A percentile compares a stretch with the other conserved stretches of the same genome.
Conservation (phyloP, 352 stramenopile genomes). For the Globisporangium takayamanum region DNA sequence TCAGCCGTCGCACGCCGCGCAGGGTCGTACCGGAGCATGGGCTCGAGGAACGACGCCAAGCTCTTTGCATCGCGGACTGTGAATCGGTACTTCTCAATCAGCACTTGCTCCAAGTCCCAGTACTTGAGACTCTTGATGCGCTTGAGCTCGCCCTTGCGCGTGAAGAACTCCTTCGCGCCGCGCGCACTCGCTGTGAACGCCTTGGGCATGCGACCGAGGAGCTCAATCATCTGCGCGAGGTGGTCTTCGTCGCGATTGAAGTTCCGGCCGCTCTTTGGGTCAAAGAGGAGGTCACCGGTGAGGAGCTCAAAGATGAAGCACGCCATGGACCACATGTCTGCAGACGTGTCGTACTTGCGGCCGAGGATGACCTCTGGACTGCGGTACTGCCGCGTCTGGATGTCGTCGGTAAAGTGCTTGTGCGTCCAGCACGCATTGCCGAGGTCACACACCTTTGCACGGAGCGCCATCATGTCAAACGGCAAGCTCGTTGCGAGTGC, state of each 20-base stretch:
- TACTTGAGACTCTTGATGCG: conserved; percentile 98
- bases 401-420: conserved; percentile 99
- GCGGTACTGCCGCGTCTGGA: conserved; percentile 99
- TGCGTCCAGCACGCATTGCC: conserved; percentile 99
- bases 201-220: conserved; percentile 96
- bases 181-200: conserved; percentile 61
- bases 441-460: conserved; percentile 95
- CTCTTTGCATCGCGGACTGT: conserved; percentile 71
- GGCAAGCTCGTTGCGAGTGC: conserved; percentile 28
- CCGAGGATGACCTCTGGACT: conserved; percentile 97
- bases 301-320: conserved; percentile 99
- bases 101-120: conserved; percentile 94
- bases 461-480: conserved; percentile 61
- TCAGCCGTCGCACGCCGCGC: conserved; percentile 87
- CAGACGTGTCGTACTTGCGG: conserved; percentile 96
- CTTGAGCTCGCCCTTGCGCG: conserved; percentile 94
- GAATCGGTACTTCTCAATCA: conserved; percentile 97
- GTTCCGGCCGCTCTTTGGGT: conserved; percentile 90
- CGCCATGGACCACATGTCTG: conserved; percentile 98
- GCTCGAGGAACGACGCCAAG: conserved; percentile 92
- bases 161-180: conserved; percentile 96
- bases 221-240: conserved; percentile 98
- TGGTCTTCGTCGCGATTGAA: conserved; percentile 94
- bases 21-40: conserved; percentile 89
- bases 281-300: conserved; percentile 99